Base-by-base conservation (phyloP, 345 rosid genomes). In the Eucalyptus curtisii region DNA sequence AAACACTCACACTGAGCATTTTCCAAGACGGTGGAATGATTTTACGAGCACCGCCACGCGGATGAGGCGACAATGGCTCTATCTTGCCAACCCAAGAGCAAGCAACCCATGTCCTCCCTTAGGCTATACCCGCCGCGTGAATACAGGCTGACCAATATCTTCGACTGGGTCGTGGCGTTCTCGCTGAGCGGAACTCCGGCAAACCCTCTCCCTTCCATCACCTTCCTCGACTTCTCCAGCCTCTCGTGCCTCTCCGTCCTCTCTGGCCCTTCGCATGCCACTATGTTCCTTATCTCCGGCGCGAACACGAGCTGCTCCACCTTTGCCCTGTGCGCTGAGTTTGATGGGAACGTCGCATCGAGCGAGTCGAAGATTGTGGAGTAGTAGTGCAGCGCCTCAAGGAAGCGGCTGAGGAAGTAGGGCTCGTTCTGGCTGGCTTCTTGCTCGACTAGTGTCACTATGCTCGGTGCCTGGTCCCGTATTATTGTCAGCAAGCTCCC, bases 371-470 rank as follows among this genome's bases (percentile, higher is more conserved):
- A 95, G 27, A 94, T 92, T 9, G 95, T 95, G 5, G 94, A 93
- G 88, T 95, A 94, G 61, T 93, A 93, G 86, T 95, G 95, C 90
- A 93, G 86, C 17, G 95, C 96, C 92, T 95, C 97, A 2, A 95
- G 95, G 88, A 95, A 93, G 81, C 95, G 89, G 14, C 95, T 91
- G 42, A 95, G 53, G 90, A 95, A 94, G 90, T 93, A 92, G 14
- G 94, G 94, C 25, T 94, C 95, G 15, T 94, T 94, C 79, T 94
- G 97, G 91, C 95, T 94, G 5, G 96, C 95, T 90, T 95, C 97
- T 90, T 94, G 90, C 87, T 95, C 95, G n/a, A 92, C 94, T 42
- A 95, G 40, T 37, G 95, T 93, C 12, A 93, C 93, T 3, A 94
- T 92, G 76, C 91, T 94, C 13, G 95, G 96, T 3, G 97, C 96